Conservation (phyloP, 139 green algal genomes). For the Coelastrella sp. region DNA sequence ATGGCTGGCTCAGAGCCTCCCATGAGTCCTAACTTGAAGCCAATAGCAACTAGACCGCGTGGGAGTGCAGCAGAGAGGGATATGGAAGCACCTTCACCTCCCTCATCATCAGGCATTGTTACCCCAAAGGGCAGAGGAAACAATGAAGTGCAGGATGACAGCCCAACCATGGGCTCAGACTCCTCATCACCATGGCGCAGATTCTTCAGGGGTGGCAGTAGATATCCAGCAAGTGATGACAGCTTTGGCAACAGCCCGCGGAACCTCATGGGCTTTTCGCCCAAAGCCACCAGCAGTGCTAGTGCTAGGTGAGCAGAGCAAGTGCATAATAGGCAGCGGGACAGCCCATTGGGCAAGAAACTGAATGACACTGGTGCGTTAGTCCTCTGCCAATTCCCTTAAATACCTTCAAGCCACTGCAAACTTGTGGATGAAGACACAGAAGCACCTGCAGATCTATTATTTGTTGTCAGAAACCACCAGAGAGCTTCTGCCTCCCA, state of each 20-base stretch:
- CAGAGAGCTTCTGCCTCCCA: too few relatives aligned
- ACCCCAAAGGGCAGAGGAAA: slow-evolving; percentile 40
- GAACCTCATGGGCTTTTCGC: slow-evolving; percentile 53
- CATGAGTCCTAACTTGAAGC: slow-evolving; percentile 50
- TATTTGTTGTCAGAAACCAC: too few relatives aligned
- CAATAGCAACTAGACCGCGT: slow-evolving; percentile 43
- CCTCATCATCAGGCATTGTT: slow-evolving; percentile 26
- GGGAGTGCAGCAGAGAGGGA: neutral
- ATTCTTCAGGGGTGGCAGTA: slow-evolving; percentile 51
- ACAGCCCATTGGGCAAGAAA: neutral
- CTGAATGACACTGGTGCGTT: neutral
- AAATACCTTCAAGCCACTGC: neutral
- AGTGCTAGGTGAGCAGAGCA: slow-evolving; percentile 33
- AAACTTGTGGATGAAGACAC: too few relatives aligned
- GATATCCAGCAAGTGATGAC: slow-evolving; percentile 47
- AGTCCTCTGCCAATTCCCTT: neutral
- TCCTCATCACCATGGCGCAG: slow-evolving; percentile 44
- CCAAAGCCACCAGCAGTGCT: slow-evolving; percentile 39
- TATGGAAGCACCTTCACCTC: slow-evolving; percentile 29
- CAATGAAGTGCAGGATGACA: slow-evolving; percentile 30
- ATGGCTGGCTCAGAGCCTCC: slow-evolving; percentile 48
- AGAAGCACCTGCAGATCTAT: too few relatives aligned
- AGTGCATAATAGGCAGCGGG: too few relatives aligned
- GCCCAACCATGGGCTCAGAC: slow-evolving; percentile 43
- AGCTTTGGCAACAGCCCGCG: slow-evolving; percentile 49